Evolutionary conservation across 495 filamentous ascomycete species (phyloP).

Genomic region (Lasiosphaeria miniovina): DNA sequence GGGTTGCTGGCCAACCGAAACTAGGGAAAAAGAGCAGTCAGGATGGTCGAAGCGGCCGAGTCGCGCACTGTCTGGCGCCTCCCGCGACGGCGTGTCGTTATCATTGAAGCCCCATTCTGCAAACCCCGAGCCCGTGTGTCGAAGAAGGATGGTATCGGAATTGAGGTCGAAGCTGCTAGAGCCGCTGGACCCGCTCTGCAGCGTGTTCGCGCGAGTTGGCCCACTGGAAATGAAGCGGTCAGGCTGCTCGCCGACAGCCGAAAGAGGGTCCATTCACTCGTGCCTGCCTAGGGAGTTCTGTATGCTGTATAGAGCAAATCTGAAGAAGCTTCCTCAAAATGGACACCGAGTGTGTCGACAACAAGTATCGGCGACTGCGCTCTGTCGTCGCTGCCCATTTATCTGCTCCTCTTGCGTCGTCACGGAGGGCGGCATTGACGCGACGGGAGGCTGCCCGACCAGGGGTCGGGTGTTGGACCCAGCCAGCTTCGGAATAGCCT

Average conservation of each 20-base stretch:
- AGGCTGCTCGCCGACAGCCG: conserved; percentile 5
- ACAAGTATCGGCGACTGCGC: too few relatives aligned
- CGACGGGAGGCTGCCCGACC: too few relatives aligned
- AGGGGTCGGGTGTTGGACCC: too few relatives aligned
- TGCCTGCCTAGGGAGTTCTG: neutral
- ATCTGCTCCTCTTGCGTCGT: too few relatives aligned
- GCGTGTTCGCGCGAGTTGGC: neutral
- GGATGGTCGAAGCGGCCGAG: neutral
- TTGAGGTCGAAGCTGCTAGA: conserved; percentile 4
- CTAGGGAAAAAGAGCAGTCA: conserved; percentile 1
- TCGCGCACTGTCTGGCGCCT: neutral
- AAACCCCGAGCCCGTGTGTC: conserved; percentile 7
- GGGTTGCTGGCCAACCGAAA: conserved; percentile 1
- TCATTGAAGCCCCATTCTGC: neutral
- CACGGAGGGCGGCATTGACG: too few relatives aligned
- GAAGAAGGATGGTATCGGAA: conserved; percentile 2
- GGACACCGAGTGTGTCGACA: too few relatives aligned
- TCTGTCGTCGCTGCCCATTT: too few relatives aligned
- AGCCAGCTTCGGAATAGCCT: too few relatives aligned
- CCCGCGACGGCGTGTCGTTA: neutral
- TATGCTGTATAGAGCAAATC: too few relatives aligned
- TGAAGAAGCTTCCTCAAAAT: too few relatives aligned
- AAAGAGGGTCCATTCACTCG: conserved; percentile 3
- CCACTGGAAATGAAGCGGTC: neutral
- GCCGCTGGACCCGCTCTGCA: neutral